Evolutionary conservation across 495 filamentous ascomycete species (phyloP), one percentile per base, ranked within the genome.

Genomic region (Penicillium coprophilum): DNA sequence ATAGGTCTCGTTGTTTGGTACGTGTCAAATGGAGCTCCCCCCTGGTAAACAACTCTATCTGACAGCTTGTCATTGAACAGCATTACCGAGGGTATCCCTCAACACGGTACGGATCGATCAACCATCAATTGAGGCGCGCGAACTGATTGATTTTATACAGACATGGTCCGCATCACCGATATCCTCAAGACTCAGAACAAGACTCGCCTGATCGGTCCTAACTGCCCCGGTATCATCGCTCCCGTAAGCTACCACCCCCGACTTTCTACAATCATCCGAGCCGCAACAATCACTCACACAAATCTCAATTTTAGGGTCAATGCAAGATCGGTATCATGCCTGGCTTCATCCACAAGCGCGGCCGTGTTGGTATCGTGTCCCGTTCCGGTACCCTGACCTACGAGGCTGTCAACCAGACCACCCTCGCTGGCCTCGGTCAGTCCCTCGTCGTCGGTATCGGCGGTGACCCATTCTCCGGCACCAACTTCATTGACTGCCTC

Each of bases 271-370:
- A 11, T 11, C 13, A 20, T 19, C 24, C 24, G 21, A 28, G 27
- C 41, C 36, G 39, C 24, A 41, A 5, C 28, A 39, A 28, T 50
- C 58, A 15, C 50, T 58, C 19, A 60, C 65, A 40, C 17, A n/a
- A n/a, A 34, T 46, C 20, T 58, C 64, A 57, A 62, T 46, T 45
- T 38, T 65, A 89, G 86, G 94, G 93, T 59, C 94, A 96, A 87
- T 99, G 94, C 85, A 99, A 99, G 81, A 99, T 99, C 72, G 94
- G 94, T 69, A 99, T 99, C 79, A 99, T 99, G 94, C 94, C 94
- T 41, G 94, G 94, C 65, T 96, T 97, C 82, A 97, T 99, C 80
- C 94, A 99, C 84, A 97, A 99, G 85, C 91, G 94, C 67, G 94
- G 94, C 60, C 91, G 94, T 66, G 88, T 99, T 69, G 94, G 94